Conservation (phyloP, 345 rosid species). For the Salix arbutifolia region DNA sequence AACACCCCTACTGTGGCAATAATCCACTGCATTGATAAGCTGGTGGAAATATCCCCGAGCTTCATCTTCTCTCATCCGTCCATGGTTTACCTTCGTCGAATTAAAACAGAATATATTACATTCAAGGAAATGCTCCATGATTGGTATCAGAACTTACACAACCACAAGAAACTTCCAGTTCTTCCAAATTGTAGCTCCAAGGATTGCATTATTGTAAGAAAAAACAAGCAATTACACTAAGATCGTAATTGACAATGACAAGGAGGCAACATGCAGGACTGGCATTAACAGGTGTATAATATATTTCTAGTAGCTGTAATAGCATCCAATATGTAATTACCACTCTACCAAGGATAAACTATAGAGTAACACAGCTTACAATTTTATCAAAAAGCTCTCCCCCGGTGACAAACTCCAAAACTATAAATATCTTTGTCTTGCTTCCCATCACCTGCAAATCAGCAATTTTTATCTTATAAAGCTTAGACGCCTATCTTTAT, state of each 20-base stretch:
- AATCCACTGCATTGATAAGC: slow-evolving; percentile 90
- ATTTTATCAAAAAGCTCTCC: slow-evolving; percentile 37
- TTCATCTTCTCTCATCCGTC: slow-evolving; percentile 86
- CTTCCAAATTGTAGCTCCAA: not conserved
- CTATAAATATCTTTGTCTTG: slow-evolving; percentile 33
- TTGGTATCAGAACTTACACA: not conserved
- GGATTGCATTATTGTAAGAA: not conserved
- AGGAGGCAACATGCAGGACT: not conserved
- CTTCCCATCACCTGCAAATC: slow-evolving; percentile 30
- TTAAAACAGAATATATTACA: not conserved
- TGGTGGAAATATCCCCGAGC: slow-evolving; percentile 94
- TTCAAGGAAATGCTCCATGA: not conserved
- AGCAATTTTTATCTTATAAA: not conserved
- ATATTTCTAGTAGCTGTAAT: not conserved
- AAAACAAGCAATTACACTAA: not conserved
- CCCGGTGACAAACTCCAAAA: slow-evolving; percentile 27
- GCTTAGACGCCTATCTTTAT: not conserved
- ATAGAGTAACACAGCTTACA: slow-evolving; percentile 9
- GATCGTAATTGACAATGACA: not conserved
- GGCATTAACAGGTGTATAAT: not conserved
- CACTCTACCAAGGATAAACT: not conserved
- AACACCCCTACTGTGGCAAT: slow-evolving; percentile 97
- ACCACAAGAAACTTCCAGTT: not conserved
- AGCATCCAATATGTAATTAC: not conserved
- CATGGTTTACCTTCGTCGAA: slow-evolving; percentile 69